Percentiles rank a stretch among this genome's conserved stretches.
These are phyloP conservation scores for Nigrospora osmanthi DNA, from an alignment of 2,329 filamentous ascomycete species.

Conservation along the genomic window DNA sequence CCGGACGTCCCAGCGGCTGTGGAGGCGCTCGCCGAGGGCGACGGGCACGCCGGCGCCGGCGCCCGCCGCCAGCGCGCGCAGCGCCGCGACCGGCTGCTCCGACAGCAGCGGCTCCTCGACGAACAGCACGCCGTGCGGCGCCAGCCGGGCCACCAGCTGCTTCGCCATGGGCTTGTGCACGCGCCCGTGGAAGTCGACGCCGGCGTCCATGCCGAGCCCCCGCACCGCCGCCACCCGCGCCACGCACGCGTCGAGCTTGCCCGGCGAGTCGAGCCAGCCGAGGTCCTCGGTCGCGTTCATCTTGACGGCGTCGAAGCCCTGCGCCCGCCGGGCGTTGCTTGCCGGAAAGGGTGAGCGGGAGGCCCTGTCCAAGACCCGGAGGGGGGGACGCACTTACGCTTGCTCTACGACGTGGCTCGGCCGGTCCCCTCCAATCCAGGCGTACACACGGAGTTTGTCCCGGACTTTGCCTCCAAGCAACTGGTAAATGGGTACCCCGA, in stretches of 20 bases:
- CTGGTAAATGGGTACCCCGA: conserved; percentile 62
- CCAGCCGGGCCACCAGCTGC: conserved; percentile 60
- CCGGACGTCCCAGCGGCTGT: conserved; percentile 67
- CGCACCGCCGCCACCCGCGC: conserved; percentile 64
- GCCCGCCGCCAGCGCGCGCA: conserved; percentile 46
- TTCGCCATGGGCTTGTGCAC: conserved; percentile 77
- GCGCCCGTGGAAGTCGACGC: conserved; percentile 71
- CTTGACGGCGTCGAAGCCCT: conserved; percentile 62
- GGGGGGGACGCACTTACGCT: too few species aligned
- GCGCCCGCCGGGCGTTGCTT: conserved; percentile 49
- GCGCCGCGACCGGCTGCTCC: conserved; percentile 54
- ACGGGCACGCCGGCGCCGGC: conserved; percentile 52
- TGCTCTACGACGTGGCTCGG: conserved; percentile 58
- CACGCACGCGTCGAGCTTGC: conserved; percentile 53
- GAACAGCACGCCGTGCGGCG: conserved; percentile 64
- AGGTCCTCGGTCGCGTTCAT: conserved; percentile 77
- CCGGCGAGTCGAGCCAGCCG: conserved; percentile 68
- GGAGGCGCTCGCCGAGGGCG: conserved; percentile 64
- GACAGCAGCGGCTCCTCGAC: conserved; percentile 67
- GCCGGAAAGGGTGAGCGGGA: conserved; percentile 3
- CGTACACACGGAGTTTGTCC: conserved; percentile 63
- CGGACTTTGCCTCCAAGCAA: conserved; percentile 69
- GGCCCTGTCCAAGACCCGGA: too few species aligned
- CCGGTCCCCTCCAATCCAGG: conserved; percentile 71
- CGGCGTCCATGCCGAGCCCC: conserved; percentile 61